These are phyloP conservation scores for Pseudogymnoascus destructans DNA, from an alignment of 2,329 filamentous ascomycete genomes.

Conservation along the genomic window DNA sequence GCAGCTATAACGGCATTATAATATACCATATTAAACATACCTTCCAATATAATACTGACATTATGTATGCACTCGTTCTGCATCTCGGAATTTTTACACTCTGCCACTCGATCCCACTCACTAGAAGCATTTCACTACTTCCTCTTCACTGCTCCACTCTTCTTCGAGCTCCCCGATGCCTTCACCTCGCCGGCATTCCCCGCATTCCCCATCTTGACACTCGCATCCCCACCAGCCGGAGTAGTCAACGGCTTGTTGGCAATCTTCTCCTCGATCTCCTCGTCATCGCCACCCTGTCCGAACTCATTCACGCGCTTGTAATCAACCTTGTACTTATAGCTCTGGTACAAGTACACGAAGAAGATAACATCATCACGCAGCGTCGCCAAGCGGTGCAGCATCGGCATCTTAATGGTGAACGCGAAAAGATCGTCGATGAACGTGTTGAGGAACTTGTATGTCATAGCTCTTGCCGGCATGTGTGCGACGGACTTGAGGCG, in stretches of 20 bases:
- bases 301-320: conserved; percentile 93
- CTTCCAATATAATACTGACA: not conserved
- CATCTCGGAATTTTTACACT: not conserved
- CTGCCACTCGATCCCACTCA: not conserved
- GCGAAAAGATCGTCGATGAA: conserved; percentile 98
- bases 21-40: conserved; percentile 1
- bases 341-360: conserved; percentile 93
- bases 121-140: conserved; percentile 27
- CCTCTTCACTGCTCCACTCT: conserved; percentile 36
- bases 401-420: conserved; percentile 98
- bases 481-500: conserved; percentile 88
- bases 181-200: conserved; percentile 24
- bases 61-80: not conserved
- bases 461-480: conserved; percentile 94
- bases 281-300: conserved; percentile 92
- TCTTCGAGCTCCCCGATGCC: conserved; percentile 36
- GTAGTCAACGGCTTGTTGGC: conserved; percentile 27
- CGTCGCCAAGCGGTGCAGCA: conserved; percentile 81
- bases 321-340: conserved; percentile 83
- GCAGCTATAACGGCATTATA: not conserved
- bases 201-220: conserved; percentile 15
- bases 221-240: conserved; percentile 16
- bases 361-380: conserved; percentile 95
- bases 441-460: conserved; percentile 96
- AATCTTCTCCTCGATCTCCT: conserved; percentile 43